phyloP scores from a whole-genome alignment of 208 protist species.

The Trypanosoma scelopori region DNA sequence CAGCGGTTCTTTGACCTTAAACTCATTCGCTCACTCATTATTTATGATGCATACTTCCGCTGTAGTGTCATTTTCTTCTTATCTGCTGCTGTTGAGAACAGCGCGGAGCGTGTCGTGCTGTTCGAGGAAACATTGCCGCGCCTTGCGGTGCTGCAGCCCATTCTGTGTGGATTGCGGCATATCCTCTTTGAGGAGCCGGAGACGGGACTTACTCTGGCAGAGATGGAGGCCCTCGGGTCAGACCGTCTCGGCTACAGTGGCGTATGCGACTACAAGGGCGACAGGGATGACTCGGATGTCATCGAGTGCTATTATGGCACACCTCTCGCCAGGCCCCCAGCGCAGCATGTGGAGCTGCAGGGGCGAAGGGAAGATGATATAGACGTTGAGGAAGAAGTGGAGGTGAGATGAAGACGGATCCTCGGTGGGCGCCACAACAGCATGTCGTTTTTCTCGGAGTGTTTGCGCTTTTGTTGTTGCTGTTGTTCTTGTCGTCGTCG shows the following conservation, averaged over 20 bases:
- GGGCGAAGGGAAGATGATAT: too few relatives aligned
- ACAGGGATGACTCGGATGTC: constrained; percentile 10
- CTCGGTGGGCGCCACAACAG: not conserved
- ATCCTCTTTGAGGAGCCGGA: constrained; percentile 79
- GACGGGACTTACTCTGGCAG: constrained; percentile 47
- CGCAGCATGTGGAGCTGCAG: too few relatives aligned
- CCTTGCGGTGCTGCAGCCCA: constrained; percentile 60
- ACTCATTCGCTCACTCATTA: constrained; percentile 69
- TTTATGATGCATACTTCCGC: constrained; percentile 84
- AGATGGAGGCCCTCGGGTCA: constrained; percentile 35
- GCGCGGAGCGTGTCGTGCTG: constrained; percentile 49
- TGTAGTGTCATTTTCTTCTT: constrained; percentile 84
- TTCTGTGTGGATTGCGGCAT: constrained; percentile 66
- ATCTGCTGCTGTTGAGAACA: constrained; percentile 74
- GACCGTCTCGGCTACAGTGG: constrained; percentile 1
- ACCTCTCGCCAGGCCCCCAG: not conserved
- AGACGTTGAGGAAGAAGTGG: not conserved
- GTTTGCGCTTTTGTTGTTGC: not conserved
- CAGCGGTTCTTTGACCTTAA: constrained; percentile 62
- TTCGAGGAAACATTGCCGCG: constrained; percentile 79
- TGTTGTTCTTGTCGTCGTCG: not conserved
- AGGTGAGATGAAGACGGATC: not conserved
- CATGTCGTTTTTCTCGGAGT: not conserved
- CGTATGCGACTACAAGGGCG: not conserved
- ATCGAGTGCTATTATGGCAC: constrained; percentile 9